Evolutionary conservation across 208 protist genomes (phyloP).

Genomic region (Acanthamoeba royreba): DNA sequence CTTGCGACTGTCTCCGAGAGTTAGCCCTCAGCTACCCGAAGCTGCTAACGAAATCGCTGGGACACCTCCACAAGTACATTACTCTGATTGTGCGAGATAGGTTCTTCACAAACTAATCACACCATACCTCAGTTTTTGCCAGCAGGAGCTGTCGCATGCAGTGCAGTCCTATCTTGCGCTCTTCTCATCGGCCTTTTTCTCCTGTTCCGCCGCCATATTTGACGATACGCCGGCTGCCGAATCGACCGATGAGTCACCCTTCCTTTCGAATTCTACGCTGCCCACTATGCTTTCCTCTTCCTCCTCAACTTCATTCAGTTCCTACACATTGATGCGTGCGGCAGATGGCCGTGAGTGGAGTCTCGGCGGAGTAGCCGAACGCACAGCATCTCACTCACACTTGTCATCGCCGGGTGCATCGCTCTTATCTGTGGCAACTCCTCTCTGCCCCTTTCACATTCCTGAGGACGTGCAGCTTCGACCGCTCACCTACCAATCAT

Average conservation of each 20-base stretch:
- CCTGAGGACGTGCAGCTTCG: not conserved
- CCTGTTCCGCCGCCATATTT: not conserved
- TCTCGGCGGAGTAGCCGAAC: not conserved
- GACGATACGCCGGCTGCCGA: no score
- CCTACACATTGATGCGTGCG: not conserved
- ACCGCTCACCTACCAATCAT: not conserved
- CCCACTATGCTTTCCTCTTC: no score
- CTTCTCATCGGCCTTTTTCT: not conserved
- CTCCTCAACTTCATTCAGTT: no score
- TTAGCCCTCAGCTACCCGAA: not conserved
- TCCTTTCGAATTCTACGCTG: no score
- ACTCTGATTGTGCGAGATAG: no score
- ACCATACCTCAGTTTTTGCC: not conserved
- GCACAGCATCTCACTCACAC: not conserved
- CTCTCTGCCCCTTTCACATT: not conserved
- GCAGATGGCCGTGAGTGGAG: not conserved
- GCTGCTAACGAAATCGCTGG: not conserved
- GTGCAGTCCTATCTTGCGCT: not conserved
- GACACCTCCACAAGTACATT: not conserved
- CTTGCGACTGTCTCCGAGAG: conserved; percentile 24
- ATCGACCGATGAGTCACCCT: not conserved
- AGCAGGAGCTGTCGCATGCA: conserved; percentile 14
- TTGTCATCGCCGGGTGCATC: not conserved
- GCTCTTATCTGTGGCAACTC: not conserved
- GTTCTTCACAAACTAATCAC: no score